Percentiles rank a stretch among this genome's conserved stretches.
Evolutionary conservation across 2,329 filamentous ascomycete genomes (phyloP).

Genomic region (Cercospora citrullina): DNA sequence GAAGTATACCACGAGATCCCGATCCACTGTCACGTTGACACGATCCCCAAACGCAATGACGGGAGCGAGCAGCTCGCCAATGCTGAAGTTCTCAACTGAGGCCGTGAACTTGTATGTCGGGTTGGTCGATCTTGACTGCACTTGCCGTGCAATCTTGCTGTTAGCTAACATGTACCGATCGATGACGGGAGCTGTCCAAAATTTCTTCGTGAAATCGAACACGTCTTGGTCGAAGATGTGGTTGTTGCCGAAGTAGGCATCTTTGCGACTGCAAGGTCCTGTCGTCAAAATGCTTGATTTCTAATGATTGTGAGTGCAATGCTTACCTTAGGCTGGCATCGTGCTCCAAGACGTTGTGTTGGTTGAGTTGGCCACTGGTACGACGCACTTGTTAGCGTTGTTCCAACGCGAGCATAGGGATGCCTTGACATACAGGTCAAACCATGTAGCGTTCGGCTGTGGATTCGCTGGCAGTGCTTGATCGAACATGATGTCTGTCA

Average conservation of each 20-base stretch:
- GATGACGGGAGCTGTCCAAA: slow-evolving; percentile 50
- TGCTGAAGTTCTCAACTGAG: slow-evolving; percentile 47
- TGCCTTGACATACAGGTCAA: slow-evolving; percentile 20
- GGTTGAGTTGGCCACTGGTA: slow-evolving; percentile 15
- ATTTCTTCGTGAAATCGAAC: slow-evolving; percentile 50
- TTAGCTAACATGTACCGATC: slow-evolving; percentile 48
- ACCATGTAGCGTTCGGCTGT: slow-evolving; percentile 27
- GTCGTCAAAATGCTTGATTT: too few species aligned
- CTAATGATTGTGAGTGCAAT: too few species aligned
- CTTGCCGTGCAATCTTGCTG: slow-evolving; percentile 48
- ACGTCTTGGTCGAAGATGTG: slow-evolving; percentile 55
- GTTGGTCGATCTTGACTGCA: slow-evolving; percentile 50
- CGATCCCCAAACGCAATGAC: slow-evolving; percentile 54
- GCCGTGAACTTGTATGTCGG: slow-evolving; percentile 52
- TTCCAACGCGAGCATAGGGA: background rate
- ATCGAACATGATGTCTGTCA: slow-evolving; percentile 26
- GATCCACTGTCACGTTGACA: slow-evolving; percentile 42
- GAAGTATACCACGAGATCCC: slow-evolving; percentile 48
- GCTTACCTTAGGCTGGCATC: slow-evolving; percentile 26
- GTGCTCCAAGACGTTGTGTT: slow-evolving; percentile 28
- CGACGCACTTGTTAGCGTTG: background rate
- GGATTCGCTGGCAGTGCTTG: slow-evolving; percentile 28
- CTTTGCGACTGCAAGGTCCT: slow-evolving; percentile 25
- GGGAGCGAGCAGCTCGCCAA: slow-evolving; percentile 54
- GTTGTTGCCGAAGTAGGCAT: slow-evolving; percentile 54